Percentiles rank a stretch among this genome's conserved stretches.
Conservation (phyloP, 2,329 filamentous ascomycete genomes). For the Endothia cerciana region DNA sequence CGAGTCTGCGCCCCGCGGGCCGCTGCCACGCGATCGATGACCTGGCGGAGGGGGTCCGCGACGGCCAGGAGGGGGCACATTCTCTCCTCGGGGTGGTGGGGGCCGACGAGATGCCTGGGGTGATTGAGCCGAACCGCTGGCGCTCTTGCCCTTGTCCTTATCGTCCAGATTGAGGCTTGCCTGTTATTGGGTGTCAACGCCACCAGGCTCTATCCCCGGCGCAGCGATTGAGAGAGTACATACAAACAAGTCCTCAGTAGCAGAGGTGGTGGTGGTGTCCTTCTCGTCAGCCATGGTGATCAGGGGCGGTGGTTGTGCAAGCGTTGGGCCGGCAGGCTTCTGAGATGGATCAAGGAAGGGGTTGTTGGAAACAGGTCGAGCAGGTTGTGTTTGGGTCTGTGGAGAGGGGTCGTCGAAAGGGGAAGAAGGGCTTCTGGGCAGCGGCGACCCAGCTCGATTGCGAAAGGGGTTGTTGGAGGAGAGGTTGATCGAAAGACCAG, state of each 20-base stretch:
- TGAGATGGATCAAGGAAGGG: conserved; percentile 70
- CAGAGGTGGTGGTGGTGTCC: conserved; percentile 50
- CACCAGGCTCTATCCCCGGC: conserved; percentile 8
- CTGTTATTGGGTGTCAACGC: conserved; percentile 45
- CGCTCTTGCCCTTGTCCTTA: conserved; percentile 53
- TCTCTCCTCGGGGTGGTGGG: conserved; percentile 50
- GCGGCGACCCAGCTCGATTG: conserved; percentile 70
- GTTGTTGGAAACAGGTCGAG: conserved; percentile 70
- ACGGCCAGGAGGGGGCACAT: conserved; percentile 51
- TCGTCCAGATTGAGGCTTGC: conserved; percentile 71
- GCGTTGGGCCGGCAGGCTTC: conserved; percentile 37
- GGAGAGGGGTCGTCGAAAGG: conserved; percentile 63
- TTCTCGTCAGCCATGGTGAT: conserved; percentile 54
- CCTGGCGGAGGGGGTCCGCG: conserved; percentile 45
- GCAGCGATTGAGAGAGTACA: conserved; percentile 44
- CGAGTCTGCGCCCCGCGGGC: conserved; percentile 38
- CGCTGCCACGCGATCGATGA: conserved; percentile 56
- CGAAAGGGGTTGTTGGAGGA: conserved; percentile 84
- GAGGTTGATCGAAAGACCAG: conserved; percentile 66
- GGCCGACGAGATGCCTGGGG: conserved; percentile 37
- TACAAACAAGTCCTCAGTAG: conserved; percentile 78
- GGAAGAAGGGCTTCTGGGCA: conserved; percentile 50
- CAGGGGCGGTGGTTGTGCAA: conserved; percentile 43
- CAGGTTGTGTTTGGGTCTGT: conserved; percentile 23
- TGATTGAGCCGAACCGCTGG: conserved; percentile 44